Evolutionary conservation across 306 rosid species (phyloP), one percentile per base, ranked within the genome.

Genomic region (Cucumis hystrix): DNA sequence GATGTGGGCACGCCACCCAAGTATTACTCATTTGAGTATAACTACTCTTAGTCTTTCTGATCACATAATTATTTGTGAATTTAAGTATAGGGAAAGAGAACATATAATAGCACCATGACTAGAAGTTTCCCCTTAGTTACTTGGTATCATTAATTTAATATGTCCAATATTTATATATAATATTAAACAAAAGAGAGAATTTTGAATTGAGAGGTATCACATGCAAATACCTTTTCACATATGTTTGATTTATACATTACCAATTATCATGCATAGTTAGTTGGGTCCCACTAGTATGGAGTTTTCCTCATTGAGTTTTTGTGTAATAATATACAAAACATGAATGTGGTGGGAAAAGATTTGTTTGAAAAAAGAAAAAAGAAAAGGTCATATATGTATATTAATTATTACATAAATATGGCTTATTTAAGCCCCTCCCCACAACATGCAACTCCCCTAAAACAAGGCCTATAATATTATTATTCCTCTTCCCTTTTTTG

Each of bases 371-470:
- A 64, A 64, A 13, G 0, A 4, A 64, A 17, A 4, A 28, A 28
- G 2, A 28, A 28, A 28, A 28, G 30, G 30, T 28, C 30, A 28
- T 28, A 28, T 28, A 28, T 1, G 7, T n/a, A 62, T 11, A 62
- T 30, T 28, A 28, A 18, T 18, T 57, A 57, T 69, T 17, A 2
- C 60, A 33, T 5, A 60, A 78, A 74, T 54, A n/a, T 49, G 8
- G 45, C 77, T 81, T 84, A 84, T 84, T 84, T 84, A 84, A 69
- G 77, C 79, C 73, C 77, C 85, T 80, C 57, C 20, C 52, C 52
- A 47, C 52, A 70, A 81, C 85, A 84, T 81, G 85, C 85, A 81
- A 81, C 79, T 56, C 74, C 79, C 83, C 51, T 62, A 79, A 79
- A 83, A 77, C 69, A 58, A 79, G 82, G 56, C 77, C 82, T 81